Evolutionary conservation across 2,329 filamentous ascomycete genomes (phyloP).

Genomic region (Myriosclerotinia curreyana): DNA sequence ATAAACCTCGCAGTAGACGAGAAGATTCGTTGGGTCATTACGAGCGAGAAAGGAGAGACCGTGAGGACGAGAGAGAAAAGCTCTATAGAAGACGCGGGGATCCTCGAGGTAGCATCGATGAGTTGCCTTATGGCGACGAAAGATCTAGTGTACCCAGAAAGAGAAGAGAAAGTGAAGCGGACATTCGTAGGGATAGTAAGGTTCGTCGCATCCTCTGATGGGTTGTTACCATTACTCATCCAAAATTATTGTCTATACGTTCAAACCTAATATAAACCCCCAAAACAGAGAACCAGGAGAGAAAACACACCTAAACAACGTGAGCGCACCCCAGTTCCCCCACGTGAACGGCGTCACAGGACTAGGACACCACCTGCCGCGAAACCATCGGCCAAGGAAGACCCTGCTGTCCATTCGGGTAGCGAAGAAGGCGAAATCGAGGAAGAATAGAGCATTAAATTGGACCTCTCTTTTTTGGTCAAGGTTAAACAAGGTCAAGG

Average conservation of each 20-base stretch:
- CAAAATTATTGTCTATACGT: not conserved
- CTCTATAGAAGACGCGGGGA: conserved; percentile 78
- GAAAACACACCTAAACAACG: conserved; percentile 49
- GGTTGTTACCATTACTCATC: not conserved
- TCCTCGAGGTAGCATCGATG: conserved; percentile 75
- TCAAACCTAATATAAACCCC: conserved; percentile 22
- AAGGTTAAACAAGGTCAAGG: not conserved
- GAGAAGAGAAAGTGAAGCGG: conserved; percentile 75
- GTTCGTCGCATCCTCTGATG: conserved; percentile 35
- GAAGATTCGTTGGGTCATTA: conserved; percentile 66
- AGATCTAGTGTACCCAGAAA: conserved; percentile 64
- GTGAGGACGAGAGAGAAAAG: conserved; percentile 87
- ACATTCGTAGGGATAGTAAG: conserved; percentile 61
- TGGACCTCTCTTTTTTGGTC: conserved; percentile 5
- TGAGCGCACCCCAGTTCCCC: conserved; percentile 55
- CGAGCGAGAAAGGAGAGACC: conserved; percentile 80
- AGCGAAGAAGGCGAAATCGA: conserved; percentile 99
- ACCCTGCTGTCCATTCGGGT: conserved; percentile 58
- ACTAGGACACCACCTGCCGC: conserved; percentile 53
- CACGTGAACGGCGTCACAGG: conserved; percentile 54
- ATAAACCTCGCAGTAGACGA: conserved; percentile 49
- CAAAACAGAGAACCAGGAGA: conserved; percentile 53
- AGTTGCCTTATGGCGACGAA: conserved; percentile 86
- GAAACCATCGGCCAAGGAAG: conserved; percentile 42
- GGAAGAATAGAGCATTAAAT: conserved; percentile 54